Conservation (phyloP, 495 filamentous ascomycete genomes). For the Aspergillus biplanus region DNA sequence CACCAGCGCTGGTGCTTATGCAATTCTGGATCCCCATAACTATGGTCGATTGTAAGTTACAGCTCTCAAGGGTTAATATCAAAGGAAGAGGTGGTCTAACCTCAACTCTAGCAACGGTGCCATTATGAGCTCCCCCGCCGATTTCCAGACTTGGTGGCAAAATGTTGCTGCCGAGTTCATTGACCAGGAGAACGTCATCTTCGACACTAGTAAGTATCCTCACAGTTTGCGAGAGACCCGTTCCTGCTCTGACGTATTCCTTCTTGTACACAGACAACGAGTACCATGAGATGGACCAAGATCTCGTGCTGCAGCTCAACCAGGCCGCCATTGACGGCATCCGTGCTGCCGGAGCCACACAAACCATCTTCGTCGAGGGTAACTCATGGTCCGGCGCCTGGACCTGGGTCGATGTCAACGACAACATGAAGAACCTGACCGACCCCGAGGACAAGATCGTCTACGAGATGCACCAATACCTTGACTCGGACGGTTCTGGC, state of each 20-base stretch:
- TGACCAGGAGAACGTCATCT: slow-evolving; percentile 64
- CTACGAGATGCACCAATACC: slow-evolving; percentile 54
- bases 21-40: slow-evolving; percentile 73
- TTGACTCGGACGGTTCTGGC: slow-evolving; percentile 65
- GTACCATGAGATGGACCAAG: slow-evolving; percentile 73
- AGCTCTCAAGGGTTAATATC: not conserved
- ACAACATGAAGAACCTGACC: slow-evolving; percentile 58
- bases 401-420: slow-evolving; percentile 56
- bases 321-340: slow-evolving; percentile 76
- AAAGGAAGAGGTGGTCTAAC: not conserved
- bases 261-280: slow-evolving; percentile 64
- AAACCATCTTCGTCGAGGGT: slow-evolving; percentile 76
- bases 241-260: not conserved
- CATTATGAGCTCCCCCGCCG: slow-evolving; percentile 64
- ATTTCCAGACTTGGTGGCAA: slow-evolving; percentile 66
- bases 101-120: slow-evolving; percentile 53
- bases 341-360: slow-evolving; percentile 68
- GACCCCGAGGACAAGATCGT: slow-evolving; percentile 64
- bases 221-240: slow-evolving; percentile 8
- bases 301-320: slow-evolving; percentile 69
- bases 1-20: slow-evolving; percentile 65
- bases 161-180: slow-evolving; percentile 65
- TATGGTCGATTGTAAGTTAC: slow-evolving; percentile 56
- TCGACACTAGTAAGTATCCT: slow-evolving; percentile 45
- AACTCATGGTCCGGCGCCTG: slow-evolving; percentile 69